A percentile compares a stretch with the other conserved stretches of the same genome.
These are phyloP conservation scores for Actinomortierella ambigua DNA, from an alignment of 371 early-diverging fungal species.

Conservation along the genomic window DNA sequence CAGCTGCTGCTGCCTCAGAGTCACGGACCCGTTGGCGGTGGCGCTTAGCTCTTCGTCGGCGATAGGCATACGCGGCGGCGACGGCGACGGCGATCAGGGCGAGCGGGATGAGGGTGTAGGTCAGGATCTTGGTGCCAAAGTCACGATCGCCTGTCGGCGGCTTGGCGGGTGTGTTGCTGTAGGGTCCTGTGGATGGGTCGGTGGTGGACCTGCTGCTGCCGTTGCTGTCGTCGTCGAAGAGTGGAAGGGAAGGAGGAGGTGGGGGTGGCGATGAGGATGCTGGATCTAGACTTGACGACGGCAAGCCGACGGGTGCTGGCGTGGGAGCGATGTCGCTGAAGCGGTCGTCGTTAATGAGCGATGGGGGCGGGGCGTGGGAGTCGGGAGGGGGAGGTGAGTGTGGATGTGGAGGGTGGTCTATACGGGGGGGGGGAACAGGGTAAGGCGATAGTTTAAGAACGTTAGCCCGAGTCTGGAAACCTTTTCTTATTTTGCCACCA, in stretches of 20 bases:
- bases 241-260: background rate
- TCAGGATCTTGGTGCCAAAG: constrained; percentile 11
- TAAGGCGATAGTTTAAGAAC: no score
- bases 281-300: no score
- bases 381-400: background rate
- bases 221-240: background rate
- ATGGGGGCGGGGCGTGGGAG: background rate
- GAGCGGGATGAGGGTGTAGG: constrained; percentile 26
- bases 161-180: background rate
- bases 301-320: background rate
- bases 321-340: background rate
- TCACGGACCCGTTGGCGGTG: constrained; percentile 25
- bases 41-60: constrained; percentile 25
- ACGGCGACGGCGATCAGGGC: constrained; percentile 16
- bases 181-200: background rate
- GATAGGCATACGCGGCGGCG: constrained; percentile 31
- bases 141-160: constrained; percentile 2
- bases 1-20: constrained; percentile 9
- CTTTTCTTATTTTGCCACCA: no score
- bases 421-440: no score
- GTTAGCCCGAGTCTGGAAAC: no score
- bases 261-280: background rate
- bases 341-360: background rate
- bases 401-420: background rate
- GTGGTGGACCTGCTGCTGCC: background rate